phyloP scores from a whole-genome alignment of 176 grass and related monocot species.

The Musa itinerans region DNA sequence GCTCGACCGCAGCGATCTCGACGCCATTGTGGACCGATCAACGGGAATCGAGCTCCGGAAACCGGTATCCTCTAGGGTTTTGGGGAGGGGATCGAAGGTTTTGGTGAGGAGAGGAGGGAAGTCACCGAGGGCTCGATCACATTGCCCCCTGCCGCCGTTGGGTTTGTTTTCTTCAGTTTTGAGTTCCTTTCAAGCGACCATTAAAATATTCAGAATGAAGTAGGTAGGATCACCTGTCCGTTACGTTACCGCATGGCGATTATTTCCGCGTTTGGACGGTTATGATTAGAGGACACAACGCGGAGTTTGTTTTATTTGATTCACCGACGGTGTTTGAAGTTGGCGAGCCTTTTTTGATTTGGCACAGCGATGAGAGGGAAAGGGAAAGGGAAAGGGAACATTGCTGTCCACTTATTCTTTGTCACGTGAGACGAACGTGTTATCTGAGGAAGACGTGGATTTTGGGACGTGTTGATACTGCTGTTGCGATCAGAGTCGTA shows the following conservation, averaged over 20 bases:
- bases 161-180: background rate
- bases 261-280: background rate
- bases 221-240: background rate
- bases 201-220: background rate
- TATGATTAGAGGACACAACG: background rate
- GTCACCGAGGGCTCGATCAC: background rate
- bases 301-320: background rate
- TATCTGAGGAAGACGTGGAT: too few species aligned
- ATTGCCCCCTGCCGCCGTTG: background rate
- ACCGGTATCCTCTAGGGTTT: slow-evolving; percentile 1
- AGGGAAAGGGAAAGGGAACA: too few species aligned
- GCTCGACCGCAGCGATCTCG: slow-evolving; percentile 61
- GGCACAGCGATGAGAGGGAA: too few species aligned
- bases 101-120: background rate
- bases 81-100: background rate
- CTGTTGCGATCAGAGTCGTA: too few species aligned
- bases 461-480: too few species aligned
- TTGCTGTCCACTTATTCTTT: too few species aligned
- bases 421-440: too few species aligned
- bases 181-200: background rate
- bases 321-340: too few species aligned
- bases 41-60: background rate
- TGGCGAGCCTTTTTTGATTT: too few species aligned
- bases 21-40: slow-evolving; percentile 49
- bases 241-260: background rate